Evolutionary conservation across 495 filamentous ascomycete species (phyloP), one percentile per base, ranked within the genome.

Genomic region (Aspergillus nanangensis): DNA sequence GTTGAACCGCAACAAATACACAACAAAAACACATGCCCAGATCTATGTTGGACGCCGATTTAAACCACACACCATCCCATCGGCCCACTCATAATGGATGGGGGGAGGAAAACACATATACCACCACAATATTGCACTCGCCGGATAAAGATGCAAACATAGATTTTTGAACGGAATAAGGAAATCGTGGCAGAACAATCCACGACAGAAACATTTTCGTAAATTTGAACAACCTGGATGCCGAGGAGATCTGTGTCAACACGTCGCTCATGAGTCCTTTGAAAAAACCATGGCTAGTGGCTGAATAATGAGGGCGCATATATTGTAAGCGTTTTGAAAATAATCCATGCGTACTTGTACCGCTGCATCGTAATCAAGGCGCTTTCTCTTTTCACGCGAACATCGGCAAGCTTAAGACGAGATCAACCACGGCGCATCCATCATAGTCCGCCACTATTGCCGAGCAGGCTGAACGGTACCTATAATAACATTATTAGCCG

Each of bases 11-110:
- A 62, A 53, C 24, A 46, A 21, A 39, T 24, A 44, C 49, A 44
- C 41, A 63, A 59, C 62, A 56, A 47, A 53, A 56, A 57, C 52
- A 70, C 67, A 71, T 71, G 68, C 68, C 68, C 68, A 62, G 55
- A 64, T 71, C 68, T 71, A 71, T 71, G 53, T 61, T 64, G 62
- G 68, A 71, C 68, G 68, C 68, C 68, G 53, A 56, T 67, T 54
- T 69, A 67, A 57, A 58, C 66, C 60, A 61, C 62, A 63, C 61
- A 53, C 65, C 59, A 63, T 58, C 57, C 65, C 58, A 52, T 63
- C 65, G 52, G 52, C 57, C 60, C 63, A 61, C 57, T 56, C 59
- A 60, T 62, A 56, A 54, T 53, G 55, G 55, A 48, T 50, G 56
- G 41, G 25, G 25, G 11, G 53, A 39, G 61, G 58, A 51, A 48